Base-by-base conservation (phyloP, 805 yeast genomes). In the Schwanniomyces polymorphus region DNA sequence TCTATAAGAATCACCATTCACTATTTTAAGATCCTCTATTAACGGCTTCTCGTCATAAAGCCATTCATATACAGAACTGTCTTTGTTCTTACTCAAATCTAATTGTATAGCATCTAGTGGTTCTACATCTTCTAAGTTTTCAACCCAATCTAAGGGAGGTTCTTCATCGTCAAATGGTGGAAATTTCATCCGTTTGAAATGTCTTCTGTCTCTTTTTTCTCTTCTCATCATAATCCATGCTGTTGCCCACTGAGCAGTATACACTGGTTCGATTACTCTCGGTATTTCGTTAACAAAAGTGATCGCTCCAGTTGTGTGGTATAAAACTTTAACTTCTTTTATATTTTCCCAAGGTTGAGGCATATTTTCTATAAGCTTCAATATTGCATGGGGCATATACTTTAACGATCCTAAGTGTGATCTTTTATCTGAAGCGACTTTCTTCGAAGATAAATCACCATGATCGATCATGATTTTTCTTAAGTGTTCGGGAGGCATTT, bases 111-210 rank as follows among this genome's bases (percentile, higher is more conserved):
- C 76, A n/a, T 85, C 92, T 5, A 81, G 75, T 0, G 89, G 84
- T 42, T 86, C 91, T 0, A 84, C 68, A 12, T 82, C 86, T 50
- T 88, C 86, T 11, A 91, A 70, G 57, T 87, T 86, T 46, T 90
- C 95, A n/a, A 82, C 58, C 84, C 88, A 94, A 47, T 85, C 80
- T 27, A 91, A 60, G 1, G 96, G 95, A 0, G 97, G 97, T 63
- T 92, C 98, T 64, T 94, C 99, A 61, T 94, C 99, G 65, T 94
- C 99, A 68, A 92, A 91, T 0, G 96, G 91, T 1, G 99, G 99
- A 55, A 94, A 88, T 47, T 90, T 78, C 88, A 94, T 85, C 54
- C 99, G 79, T 59, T 89, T 87, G 68, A 94, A 92, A 61, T 88
- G 95, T 28, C 82, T 74, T 55, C 98, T 78, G 61, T 91, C 98